Percentiles rank a stretch among this genome's conserved stretches.
phyloP scores from a whole-genome alignment of 768 basidiomycete species.

The Naganishia kalamii region DNA sequence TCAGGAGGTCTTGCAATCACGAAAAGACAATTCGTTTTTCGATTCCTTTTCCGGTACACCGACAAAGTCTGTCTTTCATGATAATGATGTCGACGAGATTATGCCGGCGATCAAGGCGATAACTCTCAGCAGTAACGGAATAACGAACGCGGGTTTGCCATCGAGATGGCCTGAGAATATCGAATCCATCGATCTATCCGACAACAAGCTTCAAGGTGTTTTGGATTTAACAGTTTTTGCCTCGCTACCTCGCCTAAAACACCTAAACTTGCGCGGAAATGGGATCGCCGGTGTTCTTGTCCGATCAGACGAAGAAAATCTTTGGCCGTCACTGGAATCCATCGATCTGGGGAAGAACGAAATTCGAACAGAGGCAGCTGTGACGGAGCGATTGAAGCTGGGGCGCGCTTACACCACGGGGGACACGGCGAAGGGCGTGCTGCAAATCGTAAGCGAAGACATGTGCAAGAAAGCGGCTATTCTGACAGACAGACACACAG shows the following conservation, averaged over 20 bases:
- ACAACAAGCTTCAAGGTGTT: slow-evolving; percentile 11
- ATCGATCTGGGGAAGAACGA: slow-evolving; percentile 14
- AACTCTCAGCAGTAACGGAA: neutral
- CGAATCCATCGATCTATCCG: slow-evolving; percentile 16
- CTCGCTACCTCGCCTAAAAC: neutral
- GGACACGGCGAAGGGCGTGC: neutral
- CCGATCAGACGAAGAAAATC: neutral
- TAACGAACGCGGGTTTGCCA: slow-evolving; percentile 15
- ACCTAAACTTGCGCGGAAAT: neutral
- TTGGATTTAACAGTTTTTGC: slow-evolving; percentile 10
- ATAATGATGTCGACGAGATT: slow-evolving; percentile 9
- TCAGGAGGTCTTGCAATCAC: slow-evolving; percentile 31
- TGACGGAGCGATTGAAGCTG: neutral
- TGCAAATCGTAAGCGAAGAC: neutral
- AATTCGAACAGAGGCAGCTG: neutral
- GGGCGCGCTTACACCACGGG: neutral
- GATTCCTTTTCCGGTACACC: slow-evolving; percentile 21
- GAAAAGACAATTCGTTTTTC: slow-evolving; percentile 19
- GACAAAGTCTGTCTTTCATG: neutral
- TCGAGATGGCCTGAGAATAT: slow-evolving; percentile 16
- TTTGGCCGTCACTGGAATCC: slow-evolving; percentile 8
- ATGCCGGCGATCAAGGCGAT: slow-evolving; percentile 8
- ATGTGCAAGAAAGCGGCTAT: neutral
- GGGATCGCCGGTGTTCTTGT: neutral
- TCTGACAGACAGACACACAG: neutral